These are phyloP conservation scores for Rhizoctonia solani DNA, from an alignment of 1,284 basidiomycete species.

Conservation along the genomic window DNA sequence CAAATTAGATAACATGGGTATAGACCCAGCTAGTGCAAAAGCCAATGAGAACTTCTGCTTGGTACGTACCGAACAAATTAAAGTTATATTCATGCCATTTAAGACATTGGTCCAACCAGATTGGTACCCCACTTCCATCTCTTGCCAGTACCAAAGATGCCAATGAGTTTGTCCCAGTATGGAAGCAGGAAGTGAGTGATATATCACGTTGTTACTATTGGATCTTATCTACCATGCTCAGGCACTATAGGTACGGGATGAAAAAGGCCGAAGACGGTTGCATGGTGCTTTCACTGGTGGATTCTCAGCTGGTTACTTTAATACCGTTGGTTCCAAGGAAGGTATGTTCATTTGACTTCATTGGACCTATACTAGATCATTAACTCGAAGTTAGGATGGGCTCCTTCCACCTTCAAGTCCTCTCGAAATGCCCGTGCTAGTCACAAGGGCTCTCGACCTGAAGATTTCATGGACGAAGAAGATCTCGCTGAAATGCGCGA, in stretches of 20 bases:
- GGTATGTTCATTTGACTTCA: conserved; percentile 52
- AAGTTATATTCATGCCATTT: conserved; percentile 12
- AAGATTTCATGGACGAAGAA: conserved; percentile 99
- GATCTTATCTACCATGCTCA: conserved; percentile 23
- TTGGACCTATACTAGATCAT: not conserved
- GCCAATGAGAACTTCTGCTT: conserved; percentile 87
- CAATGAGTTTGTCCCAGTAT: conserved; percentile 92
- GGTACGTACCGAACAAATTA: conserved; percentile 50
- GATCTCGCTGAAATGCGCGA: conserved; percentile 83
- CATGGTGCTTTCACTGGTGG: conserved; percentile 99
- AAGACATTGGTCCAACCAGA: conserved; percentile 52
- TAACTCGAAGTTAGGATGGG: conserved; percentile 72
- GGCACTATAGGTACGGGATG: conserved; percentile 76
- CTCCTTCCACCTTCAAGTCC: conserved; percentile 88
- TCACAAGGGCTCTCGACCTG: conserved; percentile 62
- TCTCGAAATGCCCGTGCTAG: conserved; percentile 71
- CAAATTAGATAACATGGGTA: conserved; percentile 77
- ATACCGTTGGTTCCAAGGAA: conserved; percentile 94
- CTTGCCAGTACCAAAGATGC: conserved; percentile 86
- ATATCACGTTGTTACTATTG: conserved; percentile 23
- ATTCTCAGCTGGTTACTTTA: conserved; percentile 97
- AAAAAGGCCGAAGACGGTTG: conserved; percentile 87
- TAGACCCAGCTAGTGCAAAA: conserved; percentile 68
- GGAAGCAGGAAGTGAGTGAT: conserved; percentile 88
- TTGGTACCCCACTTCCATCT: conserved; percentile 89